phyloP scores from a whole-genome alignment of 2,329 filamentous ascomycete species.

The Colletotrichum gloeosporioides region DNA sequence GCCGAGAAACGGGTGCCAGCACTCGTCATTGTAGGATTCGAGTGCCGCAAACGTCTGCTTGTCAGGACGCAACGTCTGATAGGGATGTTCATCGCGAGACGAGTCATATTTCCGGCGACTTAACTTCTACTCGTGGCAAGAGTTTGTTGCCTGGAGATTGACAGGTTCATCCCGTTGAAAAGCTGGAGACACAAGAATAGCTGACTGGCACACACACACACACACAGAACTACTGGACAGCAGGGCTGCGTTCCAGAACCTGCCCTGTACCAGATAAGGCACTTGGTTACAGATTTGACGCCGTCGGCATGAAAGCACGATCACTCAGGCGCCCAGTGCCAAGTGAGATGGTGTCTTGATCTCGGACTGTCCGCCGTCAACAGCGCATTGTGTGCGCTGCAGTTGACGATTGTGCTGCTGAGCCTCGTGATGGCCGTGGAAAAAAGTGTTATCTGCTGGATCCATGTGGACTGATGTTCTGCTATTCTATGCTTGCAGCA shows the following conservation, averaged over 20 bases:
- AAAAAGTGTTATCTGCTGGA: not conserved
- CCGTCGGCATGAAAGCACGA: slow-evolving; percentile 2
- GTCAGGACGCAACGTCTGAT: not conserved
- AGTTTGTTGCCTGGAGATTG: not conserved
- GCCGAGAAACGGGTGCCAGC: not conserved
- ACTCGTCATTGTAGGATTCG: not conserved
- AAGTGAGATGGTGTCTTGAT: not conserved
- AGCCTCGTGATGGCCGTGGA: not conserved
- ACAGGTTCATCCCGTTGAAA: slow-evolving; percentile 1
- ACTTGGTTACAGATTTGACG: slow-evolving; percentile 1
- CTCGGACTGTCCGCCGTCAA: slow-evolving; percentile 1
- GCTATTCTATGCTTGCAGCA: not conserved
- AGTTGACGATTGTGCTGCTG: not conserved
- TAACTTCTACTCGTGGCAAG: not conserved
- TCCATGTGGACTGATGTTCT: not conserved
- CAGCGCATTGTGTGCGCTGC: not conserved
- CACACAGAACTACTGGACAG: not conserved
- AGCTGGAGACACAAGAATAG: not conserved
- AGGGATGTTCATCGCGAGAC: not conserved
- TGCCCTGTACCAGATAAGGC: not conserved
- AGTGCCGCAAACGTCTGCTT: not conserved
- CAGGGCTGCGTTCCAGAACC: not conserved
- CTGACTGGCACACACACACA: not conserved
- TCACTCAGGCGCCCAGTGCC: not conserved
- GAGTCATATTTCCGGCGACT: not conserved